Evolutionary conservation across 495 filamentous ascomycete species (phyloP), one percentile per base, ranked within the genome.

Genomic region (Filosporella fistucella): DNA sequence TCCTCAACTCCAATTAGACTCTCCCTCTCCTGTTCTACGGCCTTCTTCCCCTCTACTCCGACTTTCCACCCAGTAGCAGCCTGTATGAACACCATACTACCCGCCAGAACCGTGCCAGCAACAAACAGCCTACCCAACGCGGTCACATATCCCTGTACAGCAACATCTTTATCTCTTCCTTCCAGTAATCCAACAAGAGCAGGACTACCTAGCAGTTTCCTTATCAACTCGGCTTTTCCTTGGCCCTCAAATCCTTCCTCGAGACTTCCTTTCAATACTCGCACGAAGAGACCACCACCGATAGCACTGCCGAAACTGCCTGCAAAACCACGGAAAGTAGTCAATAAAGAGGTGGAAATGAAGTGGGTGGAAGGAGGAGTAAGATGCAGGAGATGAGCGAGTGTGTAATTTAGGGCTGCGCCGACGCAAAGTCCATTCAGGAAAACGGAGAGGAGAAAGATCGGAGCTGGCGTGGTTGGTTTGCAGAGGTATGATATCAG

Each of bases 281-380:
- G 74, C 9, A 70, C 66, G 58, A 90, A 91, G 24, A 88, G 69
- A 0, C 87, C 86, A 1, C 87, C 86, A 6, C 86, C 87, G 16
- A 88, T 83, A 0, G 85, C 81, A 12, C 81, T 82, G 1, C 87
- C 86, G 51, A 89, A 90, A 46, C 74, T 80, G 2, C 83, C 86
- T 1, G 85, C 84, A 48, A 89, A 85, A 8, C 84, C 84, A 0
- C 86, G 69, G 55, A 87, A 87, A 4, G 84, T 90, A 6, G 82
- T 75, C 0, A 90, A 52, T 21, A 91, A 61, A 2, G 83, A 76
- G 1, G 77, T 86, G 16, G 82, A 80, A 49, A 91, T 79, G 52
- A 82, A 88, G 56, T 90, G 84, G 11, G 76, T 72, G 4, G 73
- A 64, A 0, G 73, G 70, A 0, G 60, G 63, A 1, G 81, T 81